These are phyloP conservation scores for Nicotiana sylvestris DNA, from an alignment of 257 asterid species.

Conservation along the genomic window DNA sequence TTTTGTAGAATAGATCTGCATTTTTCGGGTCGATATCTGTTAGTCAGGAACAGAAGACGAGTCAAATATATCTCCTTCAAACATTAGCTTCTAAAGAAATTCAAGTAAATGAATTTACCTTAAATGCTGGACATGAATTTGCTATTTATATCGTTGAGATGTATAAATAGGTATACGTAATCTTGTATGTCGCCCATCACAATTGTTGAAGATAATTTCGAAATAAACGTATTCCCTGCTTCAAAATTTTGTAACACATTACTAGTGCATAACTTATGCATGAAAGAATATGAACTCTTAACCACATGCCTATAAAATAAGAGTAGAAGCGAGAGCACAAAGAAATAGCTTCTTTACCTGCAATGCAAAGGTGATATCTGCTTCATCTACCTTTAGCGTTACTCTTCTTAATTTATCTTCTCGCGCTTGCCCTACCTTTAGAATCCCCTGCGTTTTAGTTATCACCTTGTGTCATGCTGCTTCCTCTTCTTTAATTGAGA, in stretches of 20 bases:
- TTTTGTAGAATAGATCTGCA: too few relatives aligned
- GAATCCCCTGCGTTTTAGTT: constrained; percentile 66
- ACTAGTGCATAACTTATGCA: background rate
- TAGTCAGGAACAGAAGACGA: too few relatives aligned
- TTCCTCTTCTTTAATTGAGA: background rate
- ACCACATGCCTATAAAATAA: background rate
- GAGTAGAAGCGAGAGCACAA: background rate
- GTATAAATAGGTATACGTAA: background rate
- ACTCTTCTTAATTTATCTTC: constrained; percentile 80
- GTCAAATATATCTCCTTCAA: too few relatives aligned
- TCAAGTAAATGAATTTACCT: too few relatives aligned
- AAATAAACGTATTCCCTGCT: constrained; percentile 87
- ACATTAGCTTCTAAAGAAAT: too few relatives aligned
- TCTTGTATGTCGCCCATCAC: background rate
- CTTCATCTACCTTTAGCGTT: constrained; percentile 60
- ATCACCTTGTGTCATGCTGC: background rate
- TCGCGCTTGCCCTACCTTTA: constrained; percentile 74
- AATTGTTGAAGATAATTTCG: constrained; percentile 70
- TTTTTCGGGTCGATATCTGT: too few relatives aligned
- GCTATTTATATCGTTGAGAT: too few relatives aligned
- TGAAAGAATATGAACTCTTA: background rate
- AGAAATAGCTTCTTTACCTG: constrained; percentile 40
- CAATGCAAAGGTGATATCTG: constrained; percentile 76
- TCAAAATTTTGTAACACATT: background rate
- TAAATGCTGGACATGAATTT: too few relatives aligned